Conservation (phyloP, 1,139 yeast species). For the Kurtzmaniella quercitrusa region DNA sequence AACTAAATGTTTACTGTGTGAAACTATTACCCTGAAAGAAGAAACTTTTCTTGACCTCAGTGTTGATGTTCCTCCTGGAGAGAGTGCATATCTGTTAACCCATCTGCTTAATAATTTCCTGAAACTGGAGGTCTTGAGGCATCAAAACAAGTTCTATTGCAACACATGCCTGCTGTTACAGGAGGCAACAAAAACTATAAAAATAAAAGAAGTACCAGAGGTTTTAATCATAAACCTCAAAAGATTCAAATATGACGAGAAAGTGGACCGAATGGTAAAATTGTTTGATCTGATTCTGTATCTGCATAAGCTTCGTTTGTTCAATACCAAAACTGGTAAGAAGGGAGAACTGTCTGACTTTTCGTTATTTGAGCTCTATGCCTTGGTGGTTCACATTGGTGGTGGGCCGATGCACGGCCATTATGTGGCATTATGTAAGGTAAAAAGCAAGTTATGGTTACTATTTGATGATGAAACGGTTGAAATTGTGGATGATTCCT, state of each 20-base stretch:
- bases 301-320: constrained; percentile 68
- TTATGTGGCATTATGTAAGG: constrained; percentile 82
- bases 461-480: constrained; percentile 94
- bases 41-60: constrained; percentile 86
- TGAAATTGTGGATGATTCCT: constrained; percentile 79
- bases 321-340: constrained; percentile 52
- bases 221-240: constrained; percentile 80
- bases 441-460: constrained; percentile 80
- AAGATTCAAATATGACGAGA: constrained; percentile 87
- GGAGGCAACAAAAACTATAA: constrained; percentile 93
- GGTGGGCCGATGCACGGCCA: constrained; percentile 99
- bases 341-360: constrained; percentile 25
- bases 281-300: constrained; percentile 82
- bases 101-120: constrained; percentile 77
- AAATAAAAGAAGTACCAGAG: constrained; percentile 72
- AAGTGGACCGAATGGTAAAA: constrained; percentile 76
- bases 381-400: constrained; percentile 90
- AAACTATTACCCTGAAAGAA: constrained; percentile 76
- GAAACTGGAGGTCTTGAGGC: constrained; percentile 79
- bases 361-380: constrained; percentile 72
- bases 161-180: constrained; percentile 87
- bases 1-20: constrained; percentile 88
- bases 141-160: constrained; percentile 88
- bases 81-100: constrained; percentile 62
- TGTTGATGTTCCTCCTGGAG: constrained; percentile 72